phyloP scores from a whole-genome alignment of 2,329 filamentous ascomycete genomes.

The Gnomoniopsis smithogilvyi region DNA sequence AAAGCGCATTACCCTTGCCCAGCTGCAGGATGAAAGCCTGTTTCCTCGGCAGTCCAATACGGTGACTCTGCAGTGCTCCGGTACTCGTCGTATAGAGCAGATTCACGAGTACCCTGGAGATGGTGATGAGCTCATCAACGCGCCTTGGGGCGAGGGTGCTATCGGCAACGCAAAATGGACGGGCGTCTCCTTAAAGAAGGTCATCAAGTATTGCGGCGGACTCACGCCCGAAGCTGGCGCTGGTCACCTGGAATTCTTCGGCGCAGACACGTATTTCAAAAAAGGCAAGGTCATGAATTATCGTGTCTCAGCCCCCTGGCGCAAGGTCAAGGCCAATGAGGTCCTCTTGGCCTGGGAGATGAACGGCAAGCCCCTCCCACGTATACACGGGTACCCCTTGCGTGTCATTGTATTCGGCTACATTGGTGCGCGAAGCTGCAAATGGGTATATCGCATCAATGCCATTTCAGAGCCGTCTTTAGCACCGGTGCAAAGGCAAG shows the following conservation, averaged over 20 bases:
- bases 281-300: constrained; percentile 64
- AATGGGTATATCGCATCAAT: constrained; percentile 62
- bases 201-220: constrained; percentile 69
- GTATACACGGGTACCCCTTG: constrained; percentile 64
- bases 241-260: constrained; percentile 65
- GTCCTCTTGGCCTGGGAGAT: constrained; percentile 70
- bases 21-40: constrained; percentile 55
- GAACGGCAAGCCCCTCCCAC: constrained; percentile 63
- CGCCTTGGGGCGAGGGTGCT: constrained; percentile 62
- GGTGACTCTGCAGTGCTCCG: constrained; percentile 65
- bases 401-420: constrained; percentile 62
- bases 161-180: constrained; percentile 63
- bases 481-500: constrained; percentile 61
- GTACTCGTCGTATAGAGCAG: constrained; percentile 67
- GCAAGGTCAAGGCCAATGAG: constrained; percentile 64
- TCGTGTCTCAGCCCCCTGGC: constrained; percentile 62
- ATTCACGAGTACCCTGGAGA: constrained; percentile 63
- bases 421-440: constrained; percentile 62
- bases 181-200: constrained; percentile 64
- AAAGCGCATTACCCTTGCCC: constrained; percentile 51
- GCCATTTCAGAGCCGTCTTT: constrained; percentile 53
- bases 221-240: constrained; percentile 40
- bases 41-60: constrained; percentile 60
- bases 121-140: constrained; percentile 58
- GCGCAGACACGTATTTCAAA: constrained; percentile 73